phyloP scores from a whole-genome alignment of 2,329 filamentous ascomycete species.

The Nemania sp. region DNA sequence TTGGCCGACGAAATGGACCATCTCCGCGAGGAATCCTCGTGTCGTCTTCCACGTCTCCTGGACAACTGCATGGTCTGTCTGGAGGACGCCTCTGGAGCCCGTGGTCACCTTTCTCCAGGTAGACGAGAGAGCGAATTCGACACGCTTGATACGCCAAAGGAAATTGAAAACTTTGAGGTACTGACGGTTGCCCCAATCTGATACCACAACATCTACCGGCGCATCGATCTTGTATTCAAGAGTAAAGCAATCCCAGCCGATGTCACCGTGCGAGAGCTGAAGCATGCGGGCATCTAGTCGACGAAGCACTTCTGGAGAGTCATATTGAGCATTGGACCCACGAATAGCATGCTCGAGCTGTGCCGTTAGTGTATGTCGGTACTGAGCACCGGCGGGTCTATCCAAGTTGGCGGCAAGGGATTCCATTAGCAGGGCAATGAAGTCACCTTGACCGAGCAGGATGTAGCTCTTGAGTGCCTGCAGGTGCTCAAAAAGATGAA shows the following conservation, averaged over 20 bases:
- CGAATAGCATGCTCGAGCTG: constrained; percentile 97
- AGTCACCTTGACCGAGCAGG: constrained; percentile 93
- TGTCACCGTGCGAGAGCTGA: constrained; percentile 94
- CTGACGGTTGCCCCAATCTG: constrained; percentile 93
- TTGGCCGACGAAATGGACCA: constrained; percentile 98
- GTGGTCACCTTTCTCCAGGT: constrained; percentile 98
- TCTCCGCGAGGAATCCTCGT: constrained; percentile 89
- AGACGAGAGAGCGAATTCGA: constrained; percentile 91
- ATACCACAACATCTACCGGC: constrained; percentile 96
- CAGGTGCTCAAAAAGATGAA: constrained; percentile 93
- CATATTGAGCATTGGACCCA: constrained; percentile 96
- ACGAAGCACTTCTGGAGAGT: constrained; percentile 89
- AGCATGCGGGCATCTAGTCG: constrained; percentile 98
- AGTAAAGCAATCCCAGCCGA: constrained; percentile 99
- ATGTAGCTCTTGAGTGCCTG: constrained; percentile 94
- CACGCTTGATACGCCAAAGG: constrained; percentile 96
- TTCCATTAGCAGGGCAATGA: constrained; percentile 97
- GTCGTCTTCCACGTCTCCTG: constrained; percentile 89
- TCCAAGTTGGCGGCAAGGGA: constrained; percentile 93
- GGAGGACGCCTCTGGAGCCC: constrained; percentile 89
- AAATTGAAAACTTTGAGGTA: constrained; percentile 99
- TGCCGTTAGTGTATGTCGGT: constrained; percentile 95
- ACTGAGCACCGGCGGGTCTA: constrained; percentile 94
- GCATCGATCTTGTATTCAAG: constrained; percentile 98
- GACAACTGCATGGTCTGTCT: constrained; percentile 75